phyloP scores from a whole-genome alignment of 2,329 filamentous ascomycete species.

The Chaetomium sp. region DNA sequence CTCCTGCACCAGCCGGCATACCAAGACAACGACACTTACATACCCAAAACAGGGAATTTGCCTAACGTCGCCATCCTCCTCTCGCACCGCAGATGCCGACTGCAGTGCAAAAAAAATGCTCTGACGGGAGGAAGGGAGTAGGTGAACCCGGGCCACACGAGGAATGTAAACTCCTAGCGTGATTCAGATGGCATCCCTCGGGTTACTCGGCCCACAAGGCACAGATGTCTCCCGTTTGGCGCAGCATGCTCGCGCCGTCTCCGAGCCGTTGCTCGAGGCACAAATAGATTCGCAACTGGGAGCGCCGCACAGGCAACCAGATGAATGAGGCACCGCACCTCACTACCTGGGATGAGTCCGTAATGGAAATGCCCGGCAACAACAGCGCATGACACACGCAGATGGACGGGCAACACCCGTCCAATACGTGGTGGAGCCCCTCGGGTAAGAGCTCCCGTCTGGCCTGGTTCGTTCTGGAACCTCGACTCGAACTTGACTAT shows the following conservation, averaged over 20 bases:
- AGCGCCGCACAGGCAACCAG: slow-evolving; percentile 15
- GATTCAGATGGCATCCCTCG: slow-evolving; percentile 16
- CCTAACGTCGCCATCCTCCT: slow-evolving; percentile 1
- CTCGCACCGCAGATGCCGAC: slow-evolving; percentile 6
- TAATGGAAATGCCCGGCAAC: no score
- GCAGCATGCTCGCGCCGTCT: background rate
- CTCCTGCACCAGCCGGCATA: slow-evolving; percentile 7
- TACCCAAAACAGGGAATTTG: background rate
- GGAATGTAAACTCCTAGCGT: slow-evolving; percentile 7
- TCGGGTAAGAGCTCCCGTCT: background rate
- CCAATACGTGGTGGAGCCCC: slow-evolving; percentile 8
- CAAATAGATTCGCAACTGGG: slow-evolving; percentile 1
- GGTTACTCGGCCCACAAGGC: slow-evolving; percentile 2
- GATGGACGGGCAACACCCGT: slow-evolving; percentile 11
- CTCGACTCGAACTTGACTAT: background rate
- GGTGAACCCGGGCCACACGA: background rate
- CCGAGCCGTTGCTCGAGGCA: slow-evolving; percentile 9
- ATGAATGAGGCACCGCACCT: background rate
- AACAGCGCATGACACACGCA: background rate
- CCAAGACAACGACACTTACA: slow-evolving; percentile 7
- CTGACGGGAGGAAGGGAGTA: background rate
- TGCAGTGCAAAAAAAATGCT: background rate
- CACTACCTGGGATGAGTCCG: background rate
- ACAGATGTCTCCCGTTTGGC: background rate
- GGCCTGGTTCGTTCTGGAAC: slow-evolving; percentile 3